phyloP scores from a whole-genome alignment of 352 stramenopile species.

The Plasmopara muralis region DNA sequence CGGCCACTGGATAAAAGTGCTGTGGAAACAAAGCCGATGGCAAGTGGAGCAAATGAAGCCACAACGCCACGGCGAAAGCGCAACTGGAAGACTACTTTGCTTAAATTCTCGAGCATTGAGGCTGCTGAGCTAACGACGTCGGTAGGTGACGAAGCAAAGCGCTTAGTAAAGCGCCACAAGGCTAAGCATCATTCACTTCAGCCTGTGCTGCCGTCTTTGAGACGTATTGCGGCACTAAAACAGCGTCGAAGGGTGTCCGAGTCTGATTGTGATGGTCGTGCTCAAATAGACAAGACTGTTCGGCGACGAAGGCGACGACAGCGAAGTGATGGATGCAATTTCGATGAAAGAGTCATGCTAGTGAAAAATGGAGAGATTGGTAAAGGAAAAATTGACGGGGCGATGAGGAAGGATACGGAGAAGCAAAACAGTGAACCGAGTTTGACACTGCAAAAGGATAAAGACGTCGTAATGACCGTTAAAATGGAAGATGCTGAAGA shows the following conservation, averaged over 20 bases:
- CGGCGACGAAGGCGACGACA: slow-evolving; percentile 14
- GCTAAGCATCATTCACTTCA: slow-evolving; percentile 30
- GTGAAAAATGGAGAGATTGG: slow-evolving; percentile 9
- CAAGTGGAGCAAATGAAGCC: neutral
- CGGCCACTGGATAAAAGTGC: slow-evolving; percentile 15
- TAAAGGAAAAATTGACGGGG: neutral
- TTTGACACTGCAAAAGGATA: neutral
- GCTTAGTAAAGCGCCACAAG: slow-evolving; percentile 20
- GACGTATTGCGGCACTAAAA: slow-evolving; percentile 43
- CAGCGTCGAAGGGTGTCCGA: slow-evolving; percentile 27
- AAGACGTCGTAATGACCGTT: slow-evolving; percentile 14
- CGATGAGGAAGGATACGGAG: slow-evolving; percentile 13
- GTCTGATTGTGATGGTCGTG: slow-evolving; percentile 21
- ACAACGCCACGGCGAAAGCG: slow-evolving; percentile 34
- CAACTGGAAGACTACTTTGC: slow-evolving; percentile 69
- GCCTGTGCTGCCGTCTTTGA: slow-evolving; percentile 42
- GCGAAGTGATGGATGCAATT: slow-evolving; percentile 5
- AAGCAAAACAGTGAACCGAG: slow-evolving; percentile 5
- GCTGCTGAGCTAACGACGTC: slow-evolving; percentile 6
- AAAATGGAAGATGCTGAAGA: slow-evolving; percentile 22
- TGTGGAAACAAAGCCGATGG: slow-evolving; percentile 9
- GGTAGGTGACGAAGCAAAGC: slow-evolving; percentile 1
- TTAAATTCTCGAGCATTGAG: slow-evolving; percentile 12
- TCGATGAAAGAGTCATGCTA: slow-evolving; percentile 7
- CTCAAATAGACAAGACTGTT: slow-evolving; percentile 10